Evolutionary conservation across 805 yeast species (phyloP).

Genomic region (Yarrowia bubula): DNA sequence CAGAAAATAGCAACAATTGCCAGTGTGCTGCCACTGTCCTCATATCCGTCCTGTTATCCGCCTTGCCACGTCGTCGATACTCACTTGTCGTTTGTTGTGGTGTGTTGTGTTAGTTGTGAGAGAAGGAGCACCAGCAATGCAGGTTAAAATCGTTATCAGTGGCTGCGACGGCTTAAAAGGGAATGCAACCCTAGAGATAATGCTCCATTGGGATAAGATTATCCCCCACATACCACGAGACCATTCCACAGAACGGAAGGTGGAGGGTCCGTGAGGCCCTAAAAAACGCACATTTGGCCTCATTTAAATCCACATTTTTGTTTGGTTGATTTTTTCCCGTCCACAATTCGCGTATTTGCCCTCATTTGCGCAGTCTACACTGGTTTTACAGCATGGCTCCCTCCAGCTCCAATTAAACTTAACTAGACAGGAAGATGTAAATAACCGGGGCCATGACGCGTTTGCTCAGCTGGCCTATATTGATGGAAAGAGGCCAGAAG

Average conservation of each 20-base stretch:
- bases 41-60: background rate
- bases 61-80: constrained; percentile 1
- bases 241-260: background rate
- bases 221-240: constrained; percentile 21
- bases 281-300: background rate
- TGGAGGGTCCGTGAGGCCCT: constrained; percentile 1
- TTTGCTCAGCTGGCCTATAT: background rate
- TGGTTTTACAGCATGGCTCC: background rate
- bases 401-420: constrained; percentile 4
- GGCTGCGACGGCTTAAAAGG: constrained; percentile 7
- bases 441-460: constrained; percentile 11
- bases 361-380: background rate
- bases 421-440: constrained; percentile 5
- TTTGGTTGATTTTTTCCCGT: background rate
- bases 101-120: constrained; percentile 23
- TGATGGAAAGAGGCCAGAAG: no score
- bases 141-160: constrained; percentile 25
- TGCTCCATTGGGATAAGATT: constrained; percentile 20
- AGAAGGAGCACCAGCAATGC: constrained; percentile 25
- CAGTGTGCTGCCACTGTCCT: background rate
- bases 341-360: background rate
- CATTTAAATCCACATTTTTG: background rate
- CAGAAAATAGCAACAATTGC: background rate
- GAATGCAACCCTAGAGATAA: constrained; percentile 22
- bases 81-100: constrained; percentile 15